A percentile compares a stretch with the other conserved stretches of the same genome.
Evolutionary conservation across 768 basidiomycete genomes (phyloP).

Genomic region (Hypholoma sublateritium): DNA sequence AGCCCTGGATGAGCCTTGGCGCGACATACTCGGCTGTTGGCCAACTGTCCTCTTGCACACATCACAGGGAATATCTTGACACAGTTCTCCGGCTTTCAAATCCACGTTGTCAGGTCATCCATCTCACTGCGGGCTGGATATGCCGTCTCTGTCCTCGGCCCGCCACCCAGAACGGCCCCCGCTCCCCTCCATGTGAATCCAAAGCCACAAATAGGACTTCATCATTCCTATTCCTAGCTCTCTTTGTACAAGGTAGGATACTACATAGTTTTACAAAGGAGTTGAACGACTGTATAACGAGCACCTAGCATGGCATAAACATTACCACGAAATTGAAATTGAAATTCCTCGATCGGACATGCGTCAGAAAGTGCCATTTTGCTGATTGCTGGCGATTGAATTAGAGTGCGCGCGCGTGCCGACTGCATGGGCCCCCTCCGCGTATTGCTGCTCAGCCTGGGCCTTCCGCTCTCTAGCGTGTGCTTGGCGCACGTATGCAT

Average conservation of each 20-base stretch:
- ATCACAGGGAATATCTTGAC: neutral
- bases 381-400: conserved; percentile 22
- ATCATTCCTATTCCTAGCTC: neutral
- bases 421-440: conserved; percentile 9
- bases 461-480: conserved; percentile 55
- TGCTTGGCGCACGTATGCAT: conserved; percentile 84
- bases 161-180: conserved; percentile 11
- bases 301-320: neutral
- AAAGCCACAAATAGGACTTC: conserved; percentile 1
- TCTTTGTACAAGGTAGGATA: neutral
- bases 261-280: neutral
- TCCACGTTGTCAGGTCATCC: conserved; percentile 15
- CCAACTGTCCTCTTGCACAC: conserved; percentile 1
- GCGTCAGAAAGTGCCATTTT: conserved; percentile 18
- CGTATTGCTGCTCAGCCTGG: conserved; percentile 14
- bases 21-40: conserved; percentile 19
- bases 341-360: neutral
- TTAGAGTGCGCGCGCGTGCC: conserved; percentile 31
- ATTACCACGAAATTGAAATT: neutral
- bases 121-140: conserved; percentile 18
- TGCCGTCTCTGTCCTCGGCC: conserved; percentile 14
- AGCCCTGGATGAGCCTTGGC: conserved; percentile 14
- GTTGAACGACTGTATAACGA: too few relatives aligned
- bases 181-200: conserved; percentile 17
- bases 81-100: neutral